These are phyloP conservation scores for Cyberlindnera meyerae DNA, from an alignment of 805 yeast species.

Conservation along the genomic window DNA sequence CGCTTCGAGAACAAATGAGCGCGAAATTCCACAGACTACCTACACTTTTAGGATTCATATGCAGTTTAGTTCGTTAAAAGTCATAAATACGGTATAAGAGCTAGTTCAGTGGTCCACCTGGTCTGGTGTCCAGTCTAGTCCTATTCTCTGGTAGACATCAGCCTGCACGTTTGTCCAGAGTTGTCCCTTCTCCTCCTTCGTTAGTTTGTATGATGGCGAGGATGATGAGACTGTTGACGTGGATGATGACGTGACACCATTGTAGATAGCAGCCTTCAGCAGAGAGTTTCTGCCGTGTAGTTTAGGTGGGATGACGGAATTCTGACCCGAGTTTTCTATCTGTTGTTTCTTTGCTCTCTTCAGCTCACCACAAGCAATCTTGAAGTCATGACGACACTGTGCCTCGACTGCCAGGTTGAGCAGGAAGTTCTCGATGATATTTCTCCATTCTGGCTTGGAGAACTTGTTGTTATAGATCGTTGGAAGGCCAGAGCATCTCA, in stretches of 20 bases:
- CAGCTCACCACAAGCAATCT: slow-evolving; percentile 42
- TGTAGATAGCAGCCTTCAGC: slow-evolving; percentile 31
- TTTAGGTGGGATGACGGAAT: neutral
- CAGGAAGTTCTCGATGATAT: slow-evolving; percentile 64
- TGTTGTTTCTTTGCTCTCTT: slow-evolving; percentile 37
- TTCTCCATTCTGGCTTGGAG: slow-evolving; percentile 65
- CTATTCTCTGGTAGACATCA: slow-evolving; percentile 51
- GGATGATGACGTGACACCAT: slow-evolving; percentile 18
- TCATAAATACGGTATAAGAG: no score
- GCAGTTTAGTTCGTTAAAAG: no score
- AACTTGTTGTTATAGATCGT: slow-evolving; percentile 23
- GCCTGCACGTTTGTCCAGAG: slow-evolving; percentile 65
- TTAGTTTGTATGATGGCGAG: slow-evolving; percentile 25
- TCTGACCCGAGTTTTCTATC: slow-evolving; percentile 1
- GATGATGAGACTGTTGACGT: slow-evolving; percentile 5
- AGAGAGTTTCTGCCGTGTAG: slow-evolving; percentile 14
- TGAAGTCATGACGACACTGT: slow-evolving; percentile 65
- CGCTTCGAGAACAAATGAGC: no score
- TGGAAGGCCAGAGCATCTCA: slow-evolving; percentile 24
- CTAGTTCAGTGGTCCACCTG: no score
- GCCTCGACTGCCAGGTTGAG: slow-evolving; percentile 64
- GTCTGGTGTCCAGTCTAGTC: slow-evolving; percentile 57
- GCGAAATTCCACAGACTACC: no score
- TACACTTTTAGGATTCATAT: no score
- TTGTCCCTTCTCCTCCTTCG: slow-evolving; percentile 51